A percentile compares a stretch with the other conserved stretches of the same genome.
These are phyloP conservation scores for Hysterangium stoloniferum DNA, from an alignment of 768 basidiomycete genomes.

Conservation along the genomic window DNA sequence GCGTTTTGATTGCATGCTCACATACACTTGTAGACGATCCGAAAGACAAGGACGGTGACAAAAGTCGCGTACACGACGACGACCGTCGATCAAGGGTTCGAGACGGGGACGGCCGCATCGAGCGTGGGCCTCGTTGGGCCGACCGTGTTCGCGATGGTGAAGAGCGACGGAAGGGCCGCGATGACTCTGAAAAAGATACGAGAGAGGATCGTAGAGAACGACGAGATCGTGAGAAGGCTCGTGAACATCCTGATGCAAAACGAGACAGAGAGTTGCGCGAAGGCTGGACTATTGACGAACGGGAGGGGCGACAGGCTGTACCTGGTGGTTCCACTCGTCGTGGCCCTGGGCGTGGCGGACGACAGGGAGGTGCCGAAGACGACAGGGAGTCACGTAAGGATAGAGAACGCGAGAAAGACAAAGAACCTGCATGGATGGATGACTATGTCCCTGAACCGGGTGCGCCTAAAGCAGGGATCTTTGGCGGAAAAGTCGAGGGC, in stretches of 20 bases:
- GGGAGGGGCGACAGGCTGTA: conserved; percentile 31
- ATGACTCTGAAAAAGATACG: conserved; percentile 8
- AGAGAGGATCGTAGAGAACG: conserved; percentile 10
- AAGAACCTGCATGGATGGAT: conserved; percentile 92
- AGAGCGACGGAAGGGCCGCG: conserved; percentile 1
- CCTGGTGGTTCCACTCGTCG: not conserved
- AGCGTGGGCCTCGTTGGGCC: conserved; percentile 2
- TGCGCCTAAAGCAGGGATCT: conserved; percentile 47
- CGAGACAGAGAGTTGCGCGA: conserved; percentile 43
- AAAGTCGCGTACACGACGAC: conserved; percentile 3
- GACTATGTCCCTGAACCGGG: conserved; percentile 56
- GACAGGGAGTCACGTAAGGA: conserved; percentile 42
- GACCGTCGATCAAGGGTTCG: not conserved
- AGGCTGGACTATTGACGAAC: conserved; percentile 58
- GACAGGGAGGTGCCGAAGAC: conserved; percentile 51
- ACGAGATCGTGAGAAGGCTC: conserved; percentile 24
- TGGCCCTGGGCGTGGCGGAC: conserved; percentile 37
- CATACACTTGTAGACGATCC: not conserved
- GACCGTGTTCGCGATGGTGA: conserved; percentile 4
- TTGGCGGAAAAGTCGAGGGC: conserved; percentile 37
- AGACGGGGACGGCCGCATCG: conserved; percentile 2
- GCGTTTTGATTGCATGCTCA: not conserved
- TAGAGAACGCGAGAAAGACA: conserved; percentile 53
- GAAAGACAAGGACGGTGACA: conserved; percentile 8
- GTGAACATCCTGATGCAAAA: conserved; percentile 34